phyloP scores from a whole-genome alignment of 139 green algal genomes.

The Dunaliella primolecta region DNA sequence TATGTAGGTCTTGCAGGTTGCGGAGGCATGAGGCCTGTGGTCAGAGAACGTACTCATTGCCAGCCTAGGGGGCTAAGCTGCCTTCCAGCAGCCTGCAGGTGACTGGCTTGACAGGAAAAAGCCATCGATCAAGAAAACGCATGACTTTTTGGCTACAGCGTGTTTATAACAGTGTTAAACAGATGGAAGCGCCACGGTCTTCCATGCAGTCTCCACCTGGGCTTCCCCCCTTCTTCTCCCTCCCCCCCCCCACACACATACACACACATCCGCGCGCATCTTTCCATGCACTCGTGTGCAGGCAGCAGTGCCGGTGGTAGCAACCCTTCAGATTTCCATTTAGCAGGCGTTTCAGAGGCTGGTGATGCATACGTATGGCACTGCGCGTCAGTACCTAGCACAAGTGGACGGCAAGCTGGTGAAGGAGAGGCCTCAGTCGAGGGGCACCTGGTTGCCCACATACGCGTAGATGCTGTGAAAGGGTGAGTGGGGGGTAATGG shows the following conservation, averaged over 20 bases:
- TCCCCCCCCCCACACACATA: not conserved
- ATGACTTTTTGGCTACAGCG: too few relatives aligned
- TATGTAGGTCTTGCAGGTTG: too few relatives aligned
- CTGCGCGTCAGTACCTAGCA: constrained; percentile 9
- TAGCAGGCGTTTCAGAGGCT: constrained; percentile 45
- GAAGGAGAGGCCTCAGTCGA: not conserved
- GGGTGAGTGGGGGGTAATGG: constrained; percentile 26
- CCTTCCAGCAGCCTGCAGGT: too few relatives aligned
- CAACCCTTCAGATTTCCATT: constrained; percentile 28
- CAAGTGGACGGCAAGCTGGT: not conserved
- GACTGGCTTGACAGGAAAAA: too few relatives aligned
- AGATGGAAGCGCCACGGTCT: too few relatives aligned
- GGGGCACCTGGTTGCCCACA: constrained; percentile 32
- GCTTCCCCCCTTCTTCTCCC: too few relatives aligned
- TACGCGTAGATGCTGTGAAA: constrained; percentile 19
- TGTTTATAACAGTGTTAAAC: too few relatives aligned
- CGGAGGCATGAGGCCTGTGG: too few relatives aligned
- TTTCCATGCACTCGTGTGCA: not conserved
- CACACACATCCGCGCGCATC: not conserved
- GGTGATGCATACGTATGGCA: constrained; percentile 59
- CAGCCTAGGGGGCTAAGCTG: too few relatives aligned
- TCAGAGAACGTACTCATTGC: too few relatives aligned
- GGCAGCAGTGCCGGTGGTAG: not conserved
- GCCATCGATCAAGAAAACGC: too few relatives aligned
- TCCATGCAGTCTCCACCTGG: too few relatives aligned